These are phyloP conservation scores for Ustilago curta DNA, from an alignment of 1,284 basidiomycete genomes.

Conservation along the genomic window DNA sequence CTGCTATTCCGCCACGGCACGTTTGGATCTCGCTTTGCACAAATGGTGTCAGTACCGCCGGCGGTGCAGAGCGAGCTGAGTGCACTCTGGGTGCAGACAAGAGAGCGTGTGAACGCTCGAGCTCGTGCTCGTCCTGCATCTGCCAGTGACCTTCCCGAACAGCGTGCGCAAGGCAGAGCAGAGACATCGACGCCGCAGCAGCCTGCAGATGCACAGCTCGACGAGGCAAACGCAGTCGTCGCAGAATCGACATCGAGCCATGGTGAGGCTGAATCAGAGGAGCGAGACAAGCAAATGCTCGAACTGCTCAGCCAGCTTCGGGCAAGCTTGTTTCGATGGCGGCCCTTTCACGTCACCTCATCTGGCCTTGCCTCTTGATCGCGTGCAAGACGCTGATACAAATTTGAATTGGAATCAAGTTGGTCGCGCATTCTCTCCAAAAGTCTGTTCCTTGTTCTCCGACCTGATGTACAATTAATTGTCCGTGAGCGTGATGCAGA, in stretches of 20 bases:
- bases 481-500: background rate
- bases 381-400: background rate
- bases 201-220: background rate
- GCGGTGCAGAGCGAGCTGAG: conserved; percentile 35
- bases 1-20: conserved; percentile 46
- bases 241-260: background rate
- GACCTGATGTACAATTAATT: background rate
- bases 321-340: conserved; percentile 39
- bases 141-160: background rate
- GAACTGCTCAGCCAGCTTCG: conserved; percentile 28
- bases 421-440: background rate
- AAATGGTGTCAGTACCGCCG: conserved; percentile 37
- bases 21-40: conserved; percentile 31
- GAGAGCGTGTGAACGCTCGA: conserved; percentile 14
- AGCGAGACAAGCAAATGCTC: conserved; percentile 23
- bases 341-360: conserved; percentile 30
- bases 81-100: conserved; percentile 33
- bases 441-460: background rate
- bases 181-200: background rate
- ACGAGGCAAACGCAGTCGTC: background rate
- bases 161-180: background rate
- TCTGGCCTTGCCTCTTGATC: conserved; percentile 25
- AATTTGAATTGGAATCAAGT: background rate
- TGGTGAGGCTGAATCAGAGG: background rate
- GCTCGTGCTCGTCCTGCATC: background rate